Evolutionary conservation across 768 basidiomycete genomes (phyloP).

Genomic region (Krasilnikovozyma curviuscula): DNA sequence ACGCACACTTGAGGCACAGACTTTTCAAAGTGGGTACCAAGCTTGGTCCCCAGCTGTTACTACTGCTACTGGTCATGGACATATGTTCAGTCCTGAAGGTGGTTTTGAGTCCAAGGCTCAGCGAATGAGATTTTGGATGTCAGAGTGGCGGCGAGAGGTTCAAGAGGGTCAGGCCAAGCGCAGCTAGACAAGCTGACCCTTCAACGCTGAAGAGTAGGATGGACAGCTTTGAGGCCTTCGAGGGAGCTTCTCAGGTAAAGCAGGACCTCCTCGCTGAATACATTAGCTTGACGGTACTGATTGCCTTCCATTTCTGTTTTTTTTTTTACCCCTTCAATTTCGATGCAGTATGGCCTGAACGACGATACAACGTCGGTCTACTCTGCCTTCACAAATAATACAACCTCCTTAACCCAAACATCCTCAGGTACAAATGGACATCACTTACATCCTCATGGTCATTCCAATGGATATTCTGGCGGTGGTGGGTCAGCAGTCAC

Average conservation of each 20-base stretch:
- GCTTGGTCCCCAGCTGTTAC: no score
- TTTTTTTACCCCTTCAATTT: not conserved
- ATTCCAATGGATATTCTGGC: not conserved
- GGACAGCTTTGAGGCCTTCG: slow-evolving; percentile 26
- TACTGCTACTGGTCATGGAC: no score
- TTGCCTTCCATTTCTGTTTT: not conserved
- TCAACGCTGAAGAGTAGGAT: no score
- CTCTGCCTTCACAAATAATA: slow-evolving; percentile 11
- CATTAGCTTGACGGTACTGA: not conserved
- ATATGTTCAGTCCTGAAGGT: no score
- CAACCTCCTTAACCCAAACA: slow-evolving; percentile 11
- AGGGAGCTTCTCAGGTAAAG: slow-evolving; percentile 26
- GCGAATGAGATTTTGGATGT: no score
- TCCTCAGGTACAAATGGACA: not conserved
- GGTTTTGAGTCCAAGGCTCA: no score
- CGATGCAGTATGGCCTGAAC: slow-evolving; percentile 19
- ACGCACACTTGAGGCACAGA: no score
- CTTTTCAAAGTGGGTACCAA: no score
- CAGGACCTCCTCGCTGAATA: not conserved
- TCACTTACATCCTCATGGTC: slow-evolving; percentile 1
- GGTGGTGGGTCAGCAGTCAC: slow-evolving; percentile 4
- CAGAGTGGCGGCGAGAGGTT: no score
- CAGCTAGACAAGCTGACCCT: no score
- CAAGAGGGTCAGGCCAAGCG: no score
- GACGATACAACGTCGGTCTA: slow-evolving; percentile 21